Conservation (phyloP, 352 stramenopile genomes). For the Phytophthora fragariaefolia region DNA sequence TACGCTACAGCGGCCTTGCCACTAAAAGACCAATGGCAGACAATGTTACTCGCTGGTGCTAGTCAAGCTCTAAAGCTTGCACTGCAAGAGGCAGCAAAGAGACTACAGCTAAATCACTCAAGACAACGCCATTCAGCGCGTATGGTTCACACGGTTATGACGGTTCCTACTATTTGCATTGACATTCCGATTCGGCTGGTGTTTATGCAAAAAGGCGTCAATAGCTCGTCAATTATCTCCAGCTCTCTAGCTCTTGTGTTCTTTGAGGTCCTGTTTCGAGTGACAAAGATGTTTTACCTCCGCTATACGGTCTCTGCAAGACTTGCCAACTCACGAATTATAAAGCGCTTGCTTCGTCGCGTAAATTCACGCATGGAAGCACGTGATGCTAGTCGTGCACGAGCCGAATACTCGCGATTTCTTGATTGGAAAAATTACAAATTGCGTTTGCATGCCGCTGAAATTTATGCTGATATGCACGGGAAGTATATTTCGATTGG, state of each 20-base stretch:
- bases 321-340: slow-evolving; percentile 31
- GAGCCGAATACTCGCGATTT: slow-evolving; percentile 42
- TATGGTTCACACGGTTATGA: slow-evolving; percentile 37
- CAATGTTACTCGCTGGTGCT: slow-evolving; percentile 30
- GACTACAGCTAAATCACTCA: slow-evolving; percentile 22
- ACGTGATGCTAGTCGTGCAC: slow-evolving; percentile 27
- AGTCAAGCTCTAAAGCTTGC: slow-evolving; percentile 42
- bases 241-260: slow-evolving; percentile 37
- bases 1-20: slow-evolving; percentile 26
- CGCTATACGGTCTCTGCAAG: slow-evolving; percentile 29
- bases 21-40: slow-evolving; percentile 32
- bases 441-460: slow-evolving; percentile 39
- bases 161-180: slow-evolving; percentile 39
- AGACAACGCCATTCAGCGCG: slow-evolving; percentile 29
- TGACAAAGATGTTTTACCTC: slow-evolving; percentile 42
- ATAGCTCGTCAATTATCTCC: slow-evolving; percentile 15
- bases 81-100: slow-evolving; percentile 41
- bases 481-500: slow-evolving; percentile 55
- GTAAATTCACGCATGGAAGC: slow-evolving; percentile 42
- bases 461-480: slow-evolving; percentile 55
- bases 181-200: slow-evolving; percentile 46
- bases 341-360: slow-evolving; percentile 39
- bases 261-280: slow-evolving; percentile 43
- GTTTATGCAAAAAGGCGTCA: slow-evolving; percentile 36
- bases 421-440: slow-evolving; percentile 51